A percentile compares a stretch with the other conserved stretches of the same genome.
Evolutionary conservation across 164 flowering plant species (phyloP).

Genomic region (Vitis cinerea): DNA sequence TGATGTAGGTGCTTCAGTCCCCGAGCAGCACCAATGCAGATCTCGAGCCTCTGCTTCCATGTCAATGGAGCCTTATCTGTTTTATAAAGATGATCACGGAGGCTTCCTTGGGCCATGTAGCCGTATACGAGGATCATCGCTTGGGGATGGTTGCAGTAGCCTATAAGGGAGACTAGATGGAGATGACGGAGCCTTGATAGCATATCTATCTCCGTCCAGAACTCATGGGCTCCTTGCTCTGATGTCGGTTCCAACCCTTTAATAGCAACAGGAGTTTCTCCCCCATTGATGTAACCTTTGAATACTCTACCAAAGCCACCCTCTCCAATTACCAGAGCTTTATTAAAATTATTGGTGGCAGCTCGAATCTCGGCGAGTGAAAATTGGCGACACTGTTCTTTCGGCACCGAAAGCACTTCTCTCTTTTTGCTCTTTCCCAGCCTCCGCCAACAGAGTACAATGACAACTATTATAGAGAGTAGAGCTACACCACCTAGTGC

Average conservation of each 20-base stretch:
- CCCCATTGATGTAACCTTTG: slow-evolving; percentile 8
- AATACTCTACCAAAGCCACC: slow-evolving; percentile 15
- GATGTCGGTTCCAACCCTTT: slow-evolving; percentile 4
- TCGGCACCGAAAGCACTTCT: too few species aligned
- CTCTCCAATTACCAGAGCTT: not conserved
- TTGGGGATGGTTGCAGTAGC: slow-evolving; percentile 3
- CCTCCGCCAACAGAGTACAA: too few species aligned
- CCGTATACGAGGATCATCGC: slow-evolving; percentile 21
- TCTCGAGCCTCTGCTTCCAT: slow-evolving; percentile 13
- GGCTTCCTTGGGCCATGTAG: slow-evolving; percentile 9
- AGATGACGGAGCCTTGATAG: slow-evolving; percentile 14
- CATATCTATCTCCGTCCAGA: slow-evolving; percentile 10
- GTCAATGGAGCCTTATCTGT: not conserved
- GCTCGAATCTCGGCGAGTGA: too few species aligned
- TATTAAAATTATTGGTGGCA: not conserved
- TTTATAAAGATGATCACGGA: slow-evolving; percentile 9
- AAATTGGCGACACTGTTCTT: too few species aligned
- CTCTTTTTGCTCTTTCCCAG: too few species aligned
- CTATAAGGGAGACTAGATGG: slow-evolving; percentile 19
- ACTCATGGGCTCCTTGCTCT: slow-evolving; percentile 6
- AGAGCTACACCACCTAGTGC: too few species aligned
- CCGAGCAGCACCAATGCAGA: slow-evolving; percentile 10
- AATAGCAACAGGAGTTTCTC: not conserved
- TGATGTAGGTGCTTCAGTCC: slow-evolving; percentile 11
- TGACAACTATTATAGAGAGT: too few species aligned